phyloP scores from a whole-genome alignment of 148 eudicot species.

The Rhododendron griersonianum region DNA sequence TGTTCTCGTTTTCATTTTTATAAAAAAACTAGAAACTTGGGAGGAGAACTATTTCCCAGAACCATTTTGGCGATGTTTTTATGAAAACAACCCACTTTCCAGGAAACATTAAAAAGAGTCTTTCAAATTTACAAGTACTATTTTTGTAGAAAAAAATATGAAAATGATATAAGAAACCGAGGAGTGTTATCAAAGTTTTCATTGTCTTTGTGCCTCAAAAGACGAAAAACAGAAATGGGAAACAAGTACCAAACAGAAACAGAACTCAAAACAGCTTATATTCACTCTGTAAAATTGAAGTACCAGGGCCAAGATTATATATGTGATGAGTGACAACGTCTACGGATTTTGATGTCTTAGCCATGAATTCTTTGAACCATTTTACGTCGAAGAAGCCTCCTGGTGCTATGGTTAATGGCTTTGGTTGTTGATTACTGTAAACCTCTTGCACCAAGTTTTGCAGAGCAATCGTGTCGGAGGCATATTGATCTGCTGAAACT shows the following conservation, averaged over 20 bases:
- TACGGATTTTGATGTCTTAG: conserved; percentile 32
- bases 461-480: conserved; percentile 43
- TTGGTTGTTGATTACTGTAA: conserved; percentile 30
- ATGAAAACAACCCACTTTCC: neutral
- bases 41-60: neutral
- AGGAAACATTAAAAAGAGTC: neutral
- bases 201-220: neutral
- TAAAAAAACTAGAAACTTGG: neutral
- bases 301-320: neutral
- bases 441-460: conserved; percentile 42
- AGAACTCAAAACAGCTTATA: neutral
- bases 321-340: conserved; percentile 80
- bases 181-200: neutral
- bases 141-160: neutral
- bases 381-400: conserved; percentile 74
- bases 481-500: conserved; percentile 67
- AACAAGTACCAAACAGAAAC: neutral
- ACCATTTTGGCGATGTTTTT: neutral
- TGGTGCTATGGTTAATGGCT: conserved; percentile 69
- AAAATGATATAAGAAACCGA: neutral
- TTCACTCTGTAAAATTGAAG: neutral
- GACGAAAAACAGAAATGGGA: neutral
- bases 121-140: neutral
- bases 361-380: conserved; percentile 63
- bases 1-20: neutral